Evolutionary conservation across 371 early-diverging fungal genomes (phyloP), one percentile per base, ranked within the genome.

Genomic region (Blyttiomyces sp.): DNA sequence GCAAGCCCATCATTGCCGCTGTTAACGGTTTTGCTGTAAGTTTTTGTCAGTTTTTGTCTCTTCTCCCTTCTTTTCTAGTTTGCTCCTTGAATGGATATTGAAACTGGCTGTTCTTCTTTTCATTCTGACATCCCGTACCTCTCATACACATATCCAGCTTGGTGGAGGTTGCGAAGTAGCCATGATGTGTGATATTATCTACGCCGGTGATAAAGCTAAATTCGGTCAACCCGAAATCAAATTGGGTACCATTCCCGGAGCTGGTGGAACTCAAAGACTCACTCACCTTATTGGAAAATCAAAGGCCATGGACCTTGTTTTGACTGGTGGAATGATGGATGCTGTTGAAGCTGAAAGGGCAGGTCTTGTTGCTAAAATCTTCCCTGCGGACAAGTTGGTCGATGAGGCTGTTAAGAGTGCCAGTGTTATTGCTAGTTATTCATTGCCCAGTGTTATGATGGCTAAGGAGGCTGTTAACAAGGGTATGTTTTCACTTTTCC

Each of bases 221-320:
- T 98, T 98, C 74, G 96, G 95, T 35, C 98, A 98, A 77, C 98
- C 98, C 32, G 98, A 98, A 70, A 97, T 98, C 79, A 97, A 92
- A 77, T 85, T 98, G 57, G 98, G 96, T 68, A 86, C 89, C 33
- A 94, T 97, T 57, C 96, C 94, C 70, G 84, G 91, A 63, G 80
- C 80, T 26, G 82, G 82, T 33, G 82, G 82, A 34, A 74, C 78
- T n/a, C 81, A 78, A 52, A 86, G 98, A 57, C 84, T 98, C 68
- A 89, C 90, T 55, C 86, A 86, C 69, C 96, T 94, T 42, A 87
- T 98, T 63, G 98, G 98, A 66, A 98, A 98, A 82, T 89, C 94
- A 50, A 95, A 94, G 86, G 95, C 97, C 43, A 98, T 98, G 98
- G 96, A 97, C 74, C 85, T 95, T 80, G 79, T 89, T 56, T 83